These are phyloP conservation scores for Phytopythium sindhum DNA, from an alignment of 352 stramenopile genomes.

Conservation along the genomic window DNA sequence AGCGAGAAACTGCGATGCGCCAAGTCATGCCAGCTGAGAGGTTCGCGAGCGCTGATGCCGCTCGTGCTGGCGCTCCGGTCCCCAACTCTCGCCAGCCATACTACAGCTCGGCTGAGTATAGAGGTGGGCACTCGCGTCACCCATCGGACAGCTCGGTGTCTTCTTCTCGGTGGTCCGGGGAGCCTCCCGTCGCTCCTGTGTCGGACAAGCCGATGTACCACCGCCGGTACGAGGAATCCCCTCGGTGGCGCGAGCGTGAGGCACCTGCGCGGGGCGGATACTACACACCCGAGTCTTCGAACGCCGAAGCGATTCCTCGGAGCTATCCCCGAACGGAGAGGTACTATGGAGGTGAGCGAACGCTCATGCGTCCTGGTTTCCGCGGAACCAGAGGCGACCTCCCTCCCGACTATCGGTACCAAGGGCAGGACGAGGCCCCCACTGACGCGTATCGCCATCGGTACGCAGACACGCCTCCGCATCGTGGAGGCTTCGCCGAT, in stretches of 20 bases:
- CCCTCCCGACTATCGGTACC: conserved; percentile 4
- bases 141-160: conserved; percentile 18
- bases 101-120: conserved; percentile 2
- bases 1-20: conserved; percentile 16
- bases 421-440: background rate
- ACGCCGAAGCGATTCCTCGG: background rate
- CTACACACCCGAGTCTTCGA: background rate
- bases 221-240: conserved; percentile 28
- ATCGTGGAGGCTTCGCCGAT: background rate
- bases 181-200: conserved; percentile 6
- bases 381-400: background rate
- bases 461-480: conserved; percentile 4
- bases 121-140: conserved; percentile 8
- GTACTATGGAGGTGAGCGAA: conserved; percentile 3
- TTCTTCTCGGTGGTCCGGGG: conserved; percentile 23
- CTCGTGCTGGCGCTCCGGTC: background rate
- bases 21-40: background rate
- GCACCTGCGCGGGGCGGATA: conserved; percentile 1
- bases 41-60: background rate
- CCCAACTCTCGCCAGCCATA: background rate
- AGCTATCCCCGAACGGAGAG: conserved; percentile 1
- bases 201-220: conserved; percentile 20
- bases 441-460: conserved; percentile 1
- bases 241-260: conserved; percentile 33
- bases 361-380: background rate